phyloP scores from a whole-genome alignment of 371 early-diverging fungal genomes.

The Gilbertella persicaria region DNA sequence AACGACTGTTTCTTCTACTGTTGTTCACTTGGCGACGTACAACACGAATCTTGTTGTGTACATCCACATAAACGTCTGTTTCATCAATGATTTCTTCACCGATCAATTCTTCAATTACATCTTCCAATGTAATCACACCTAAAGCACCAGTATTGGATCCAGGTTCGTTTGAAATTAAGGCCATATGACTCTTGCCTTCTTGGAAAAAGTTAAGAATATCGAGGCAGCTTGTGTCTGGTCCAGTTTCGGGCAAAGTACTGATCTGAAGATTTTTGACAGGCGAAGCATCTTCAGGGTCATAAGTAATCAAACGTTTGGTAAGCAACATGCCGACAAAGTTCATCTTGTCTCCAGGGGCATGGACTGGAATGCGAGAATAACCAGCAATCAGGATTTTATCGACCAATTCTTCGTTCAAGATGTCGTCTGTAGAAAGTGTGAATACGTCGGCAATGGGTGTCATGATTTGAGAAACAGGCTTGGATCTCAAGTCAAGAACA shows the following conservation, averaged over 20 bases:
- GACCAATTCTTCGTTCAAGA: slow-evolving; percentile 68
- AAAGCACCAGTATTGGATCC: slow-evolving; percentile 55
- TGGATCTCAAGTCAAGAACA: slow-evolving; percentile 90
- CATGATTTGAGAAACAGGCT: slow-evolving; percentile 84
- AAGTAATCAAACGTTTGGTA: slow-evolving; percentile 85
- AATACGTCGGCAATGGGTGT: slow-evolving; percentile 87
- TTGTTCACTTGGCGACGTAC: slow-evolving; percentile 28
- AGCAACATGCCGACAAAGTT: slow-evolving; percentile 91
- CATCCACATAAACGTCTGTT: slow-evolving; percentile 90
- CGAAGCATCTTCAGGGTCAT: slow-evolving; percentile 81
- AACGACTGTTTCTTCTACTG: slow-evolving; percentile 24
- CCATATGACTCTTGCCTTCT: slow-evolving; percentile 83
- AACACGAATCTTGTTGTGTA: slow-evolving; percentile 32
- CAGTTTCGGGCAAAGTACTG: slow-evolving; percentile 76
- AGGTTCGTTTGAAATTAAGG: slow-evolving; percentile 69
- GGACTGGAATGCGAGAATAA: slow-evolving; percentile 91
- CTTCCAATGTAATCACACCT: slow-evolving; percentile 95
- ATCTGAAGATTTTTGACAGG: slow-evolving; percentile 72
- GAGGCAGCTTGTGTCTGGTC: slow-evolving; percentile 74
- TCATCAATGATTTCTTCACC: slow-evolving; percentile 94
- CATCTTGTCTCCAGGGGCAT: slow-evolving; percentile 52
- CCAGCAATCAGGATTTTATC: slow-evolving; percentile 73
- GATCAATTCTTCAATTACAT: slow-evolving; percentile 96
- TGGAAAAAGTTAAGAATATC: slow-evolving; percentile 95
- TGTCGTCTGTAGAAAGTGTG: slow-evolving; percentile 71